Conservation (phyloP, 176 grass and related monocot genomes). For the Paspalum vaginatum region DNA sequence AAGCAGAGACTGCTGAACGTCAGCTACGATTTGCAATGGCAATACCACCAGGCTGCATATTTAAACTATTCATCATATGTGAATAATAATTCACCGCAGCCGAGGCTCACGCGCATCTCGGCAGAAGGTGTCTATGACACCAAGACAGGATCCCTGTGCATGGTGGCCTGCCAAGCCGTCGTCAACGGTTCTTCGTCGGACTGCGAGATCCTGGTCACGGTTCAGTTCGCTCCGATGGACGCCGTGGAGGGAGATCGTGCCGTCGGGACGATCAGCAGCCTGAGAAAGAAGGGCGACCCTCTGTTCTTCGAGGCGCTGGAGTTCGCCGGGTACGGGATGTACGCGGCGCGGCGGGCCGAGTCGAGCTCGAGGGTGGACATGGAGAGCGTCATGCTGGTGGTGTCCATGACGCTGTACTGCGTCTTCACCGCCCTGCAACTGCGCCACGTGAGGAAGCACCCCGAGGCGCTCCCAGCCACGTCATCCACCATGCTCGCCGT, state of each 20-base stretch:
- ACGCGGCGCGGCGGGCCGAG: fast-evolving
- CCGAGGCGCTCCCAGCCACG: constrained; percentile 37
- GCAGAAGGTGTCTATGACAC: constrained; percentile 15
- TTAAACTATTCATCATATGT: not conserved
- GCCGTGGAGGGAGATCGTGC: not conserved
- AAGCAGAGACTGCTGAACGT: not conserved
- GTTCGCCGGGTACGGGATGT: not conserved
- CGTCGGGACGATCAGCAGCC: not conserved
- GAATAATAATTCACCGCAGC: too few species aligned
- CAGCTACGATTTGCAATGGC: not conserved
- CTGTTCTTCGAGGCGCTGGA: not conserved
- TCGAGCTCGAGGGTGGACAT: constrained; percentile 48
- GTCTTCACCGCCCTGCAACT: constrained; percentile 8
- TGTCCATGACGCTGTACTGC: constrained; percentile 37
- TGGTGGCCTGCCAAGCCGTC: constrained; percentile 7
- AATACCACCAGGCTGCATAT: not conserved
- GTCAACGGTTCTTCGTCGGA: not conserved
- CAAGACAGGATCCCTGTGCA: not conserved
- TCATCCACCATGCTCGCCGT: constrained; percentile 67
- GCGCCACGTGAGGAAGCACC: constrained; percentile 48
- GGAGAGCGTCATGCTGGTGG: constrained; percentile 49
- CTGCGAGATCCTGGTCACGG: not conserved
- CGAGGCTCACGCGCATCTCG: not conserved
- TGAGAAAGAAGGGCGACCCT: not conserved
- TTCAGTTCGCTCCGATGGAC: not conserved